These are phyloP conservation scores for Colletotrichum shisoi DNA, from an alignment of 2,329 filamentous ascomycete genomes.

Conservation along the genomic window DNA sequence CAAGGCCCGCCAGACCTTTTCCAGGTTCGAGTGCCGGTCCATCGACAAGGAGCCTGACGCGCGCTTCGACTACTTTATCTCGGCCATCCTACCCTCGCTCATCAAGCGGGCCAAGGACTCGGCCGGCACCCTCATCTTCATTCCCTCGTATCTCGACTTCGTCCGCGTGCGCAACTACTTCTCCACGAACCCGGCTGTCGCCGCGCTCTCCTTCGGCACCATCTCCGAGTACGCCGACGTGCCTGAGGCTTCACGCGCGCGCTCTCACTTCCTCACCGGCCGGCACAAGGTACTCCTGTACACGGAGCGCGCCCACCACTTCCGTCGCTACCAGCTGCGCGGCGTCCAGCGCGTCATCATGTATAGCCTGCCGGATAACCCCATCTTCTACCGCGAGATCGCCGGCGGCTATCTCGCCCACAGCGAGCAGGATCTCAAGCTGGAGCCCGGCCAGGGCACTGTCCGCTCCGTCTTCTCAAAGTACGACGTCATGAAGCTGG, in stretches of 20 bases:
- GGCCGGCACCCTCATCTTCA: slow-evolving; percentile 81
- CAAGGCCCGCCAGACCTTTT: slow-evolving; percentile 85
- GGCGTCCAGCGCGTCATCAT: slow-evolving; percentile 87
- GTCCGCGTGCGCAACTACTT: slow-evolving; percentile 93
- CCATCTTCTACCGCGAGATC: slow-evolving; percentile 79
- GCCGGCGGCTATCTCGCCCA: slow-evolving; percentile 70
- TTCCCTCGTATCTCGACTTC: slow-evolving; percentile 95
- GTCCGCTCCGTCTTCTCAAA: slow-evolving; percentile 78
- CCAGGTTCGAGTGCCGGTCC: slow-evolving; percentile 77
- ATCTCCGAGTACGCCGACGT: slow-evolving; percentile 88
- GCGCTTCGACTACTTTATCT: slow-evolving; percentile 89
- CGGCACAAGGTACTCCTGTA: slow-evolving; percentile 86
- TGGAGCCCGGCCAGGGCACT: slow-evolving; percentile 66
- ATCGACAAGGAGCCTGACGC: slow-evolving; percentile 82
- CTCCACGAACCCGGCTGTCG: slow-evolving; percentile 69
- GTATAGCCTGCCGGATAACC: slow-evolving; percentile 91
- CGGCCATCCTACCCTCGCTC: slow-evolving; percentile 78
- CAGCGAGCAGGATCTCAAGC: slow-evolving; percentile 64
- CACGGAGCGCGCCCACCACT: slow-evolving; percentile 96
- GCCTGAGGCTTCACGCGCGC: slow-evolving; percentile 80
- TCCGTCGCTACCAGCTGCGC: slow-evolving; percentile 82
- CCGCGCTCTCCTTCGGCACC: slow-evolving; percentile 73
- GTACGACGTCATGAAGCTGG: slow-evolving; percentile 88
- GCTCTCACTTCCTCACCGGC: slow-evolving; percentile 86
- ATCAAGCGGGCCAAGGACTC: slow-evolving; percentile 71